These are phyloP conservation scores for Candida ficus DNA, from an alignment of 805 yeast genomes.

Conservation along the genomic window DNA sequence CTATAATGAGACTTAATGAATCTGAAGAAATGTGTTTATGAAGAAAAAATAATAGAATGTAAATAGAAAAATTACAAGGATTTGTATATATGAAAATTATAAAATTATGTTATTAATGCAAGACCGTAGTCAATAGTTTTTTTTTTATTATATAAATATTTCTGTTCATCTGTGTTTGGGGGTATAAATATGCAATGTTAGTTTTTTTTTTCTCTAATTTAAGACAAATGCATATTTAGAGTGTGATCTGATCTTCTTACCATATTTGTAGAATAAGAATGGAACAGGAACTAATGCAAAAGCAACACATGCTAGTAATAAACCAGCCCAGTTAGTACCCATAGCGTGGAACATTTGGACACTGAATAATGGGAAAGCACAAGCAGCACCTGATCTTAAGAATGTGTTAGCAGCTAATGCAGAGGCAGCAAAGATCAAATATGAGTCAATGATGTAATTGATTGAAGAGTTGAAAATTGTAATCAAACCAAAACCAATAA, in stretches of 20 bases:
- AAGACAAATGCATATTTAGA: slow-evolving; percentile 52
- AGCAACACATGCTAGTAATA: slow-evolving; percentile 60
- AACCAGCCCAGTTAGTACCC: slow-evolving; percentile 78
- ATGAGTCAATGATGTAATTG: slow-evolving; percentile 70
- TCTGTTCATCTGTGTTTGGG: no score
- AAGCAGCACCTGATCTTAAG: slow-evolving; percentile 63
- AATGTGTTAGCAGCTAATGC: slow-evolving; percentile 73
- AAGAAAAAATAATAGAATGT: no score
- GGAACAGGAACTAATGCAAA: slow-evolving; percentile 62
- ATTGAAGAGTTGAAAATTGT: slow-evolving; percentile 64
- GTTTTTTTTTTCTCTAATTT: no score
- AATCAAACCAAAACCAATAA: slow-evolving; percentile 64
- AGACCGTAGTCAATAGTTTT: no score
- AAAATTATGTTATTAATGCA: no score
- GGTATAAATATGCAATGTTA: no score
- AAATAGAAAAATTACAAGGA: neutral
- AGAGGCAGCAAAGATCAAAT: slow-evolving; percentile 69
- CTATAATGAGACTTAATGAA: slow-evolving; percentile 9
- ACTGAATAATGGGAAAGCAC: slow-evolving; percentile 69
- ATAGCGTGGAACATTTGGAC: slow-evolving; percentile 61
- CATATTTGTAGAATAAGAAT: slow-evolving; percentile 54
- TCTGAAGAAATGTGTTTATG: slow-evolving; percentile 8
- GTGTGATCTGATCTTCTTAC: slow-evolving; percentile 47
- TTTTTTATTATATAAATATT: no score
- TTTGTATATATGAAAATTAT: neutral